phyloP scores from a whole-genome alignment of 345 rosid genomes.

The Lumnitzera racemosa region DNA sequence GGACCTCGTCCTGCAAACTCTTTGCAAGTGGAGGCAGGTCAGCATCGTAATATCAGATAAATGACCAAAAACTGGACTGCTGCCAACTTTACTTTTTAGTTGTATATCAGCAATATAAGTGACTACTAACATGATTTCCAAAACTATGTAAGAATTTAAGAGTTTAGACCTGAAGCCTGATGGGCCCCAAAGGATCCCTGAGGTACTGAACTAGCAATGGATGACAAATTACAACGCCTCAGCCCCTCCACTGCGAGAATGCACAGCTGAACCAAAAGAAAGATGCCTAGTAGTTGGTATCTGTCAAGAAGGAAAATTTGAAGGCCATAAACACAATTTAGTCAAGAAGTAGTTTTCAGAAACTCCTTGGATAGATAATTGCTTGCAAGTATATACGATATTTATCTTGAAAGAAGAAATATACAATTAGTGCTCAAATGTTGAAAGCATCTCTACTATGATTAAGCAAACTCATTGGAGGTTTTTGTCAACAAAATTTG shows the following conservation, averaged over 20 bases:
- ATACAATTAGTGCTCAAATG: too few relatives aligned
- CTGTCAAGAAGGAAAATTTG: conserved; percentile 32
- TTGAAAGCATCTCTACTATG: too few relatives aligned
- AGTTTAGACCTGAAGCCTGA: conserved; percentile 47
- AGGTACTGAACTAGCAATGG: conserved; percentile 76
- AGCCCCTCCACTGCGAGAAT: conserved; percentile 83
- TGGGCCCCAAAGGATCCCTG: conserved; percentile 51
- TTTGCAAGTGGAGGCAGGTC: not conserved
- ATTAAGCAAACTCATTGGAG: too few relatives aligned
- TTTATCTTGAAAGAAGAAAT: not conserved
- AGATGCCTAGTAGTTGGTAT: conserved; percentile 86
- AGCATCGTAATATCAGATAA: not conserved
- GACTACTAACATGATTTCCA: not conserved
- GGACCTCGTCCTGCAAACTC: conserved; percentile 54
- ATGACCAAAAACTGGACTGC: not conserved
- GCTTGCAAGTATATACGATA: not conserved
- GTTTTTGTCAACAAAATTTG: too few relatives aligned
- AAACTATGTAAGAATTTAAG: not conserved
- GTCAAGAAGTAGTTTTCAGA: not conserved
- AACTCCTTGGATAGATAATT: not conserved
- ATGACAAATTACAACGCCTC: conserved; percentile 72
- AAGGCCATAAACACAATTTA: conserved; percentile 10
- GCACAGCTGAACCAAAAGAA: conserved; percentile 88
- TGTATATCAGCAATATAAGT: not conserved
- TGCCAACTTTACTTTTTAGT: not conserved